Evolutionary conservation across 2,329 filamentous ascomycete species (phyloP), one percentile per base, ranked within the genome.

Genomic region (Tolypocladium ophioglossoides): DNA sequence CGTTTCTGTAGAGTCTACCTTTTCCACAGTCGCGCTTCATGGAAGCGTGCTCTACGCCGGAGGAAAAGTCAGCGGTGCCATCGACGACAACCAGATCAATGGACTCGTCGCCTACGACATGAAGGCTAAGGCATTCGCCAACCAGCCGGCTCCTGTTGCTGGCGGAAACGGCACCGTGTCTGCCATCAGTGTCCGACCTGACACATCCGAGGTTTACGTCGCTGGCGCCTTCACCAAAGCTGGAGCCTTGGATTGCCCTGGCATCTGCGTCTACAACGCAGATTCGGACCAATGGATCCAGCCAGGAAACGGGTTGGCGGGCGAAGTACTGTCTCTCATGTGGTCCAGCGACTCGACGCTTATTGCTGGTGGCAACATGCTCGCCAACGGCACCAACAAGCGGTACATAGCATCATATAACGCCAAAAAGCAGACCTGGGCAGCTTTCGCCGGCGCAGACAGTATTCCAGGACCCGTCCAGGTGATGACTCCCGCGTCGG

Each of bases 61-160:
- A 61, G 95, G 94, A 24, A 80, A 79, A 41, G 74, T 99, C 46
- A 85, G 82, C 27, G 94, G 92, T 49, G 83, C 72, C 1, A 74
- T 92, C 47, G 78, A 81, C 52, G 78, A 78, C 34, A 79, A 74
- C 24, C 71, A 72, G 18, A 74, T 96, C 52, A 82, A 78, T 57
- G 94, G 92, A 2, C 74, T 99, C 16, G 73, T 96, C 37, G 79
- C 86, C 0, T 97, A 94, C 68, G 84, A 96, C 65, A 75, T 99
- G 18, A 73, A 74, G 2, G 78, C 74, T 50, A 81, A 80, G 52
- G 75, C 77, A 2, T 91, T 87, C 61, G 74, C 75, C 54, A 78
- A 77, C 2, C 91, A 96, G 63, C 89, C 92, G 1, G 85, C 91
- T 32, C 78, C 86, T 2, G 75, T 97, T 3, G 78, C 78, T 12